Evolutionary conservation across 2,329 filamentous ascomycete genomes (phyloP).

Genomic region (Diaporthe ampelina): DNA sequence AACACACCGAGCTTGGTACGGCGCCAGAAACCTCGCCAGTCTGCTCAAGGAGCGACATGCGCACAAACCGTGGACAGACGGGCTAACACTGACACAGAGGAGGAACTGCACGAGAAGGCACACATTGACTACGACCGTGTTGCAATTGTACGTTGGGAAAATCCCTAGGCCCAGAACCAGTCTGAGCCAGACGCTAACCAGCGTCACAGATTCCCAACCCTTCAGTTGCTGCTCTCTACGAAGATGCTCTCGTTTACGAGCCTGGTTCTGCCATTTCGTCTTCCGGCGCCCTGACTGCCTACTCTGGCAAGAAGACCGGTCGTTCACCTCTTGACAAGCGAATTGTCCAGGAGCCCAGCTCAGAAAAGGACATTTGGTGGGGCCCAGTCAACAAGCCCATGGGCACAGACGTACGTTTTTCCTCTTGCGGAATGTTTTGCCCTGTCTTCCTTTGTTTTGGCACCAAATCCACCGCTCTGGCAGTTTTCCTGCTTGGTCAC

Average conservation of each 20-base stretch:
- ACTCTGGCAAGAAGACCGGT: slow-evolving; percentile 98
- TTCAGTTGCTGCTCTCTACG: slow-evolving; percentile 94
- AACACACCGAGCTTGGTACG: slow-evolving; percentile 91
- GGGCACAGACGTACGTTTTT: slow-evolving; percentile 86
- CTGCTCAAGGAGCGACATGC: neutral
- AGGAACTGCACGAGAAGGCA: slow-evolving; percentile 96
- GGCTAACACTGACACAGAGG: slow-evolving; percentile 64
- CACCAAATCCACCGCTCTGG: neutral
- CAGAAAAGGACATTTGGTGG: slow-evolving; percentile 97
- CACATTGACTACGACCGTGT: slow-evolving; percentile 99
- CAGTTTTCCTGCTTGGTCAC: slow-evolving; percentile 10
- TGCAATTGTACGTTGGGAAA: slow-evolving; percentile 81
- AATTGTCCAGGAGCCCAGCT: slow-evolving; percentile 91
- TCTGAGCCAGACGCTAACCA: slow-evolving; percentile 44
- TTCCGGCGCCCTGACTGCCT: slow-evolving; percentile 93
- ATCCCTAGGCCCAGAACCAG: neutral
- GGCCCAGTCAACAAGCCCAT: slow-evolving; percentile 99
- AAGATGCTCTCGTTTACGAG: slow-evolving; percentile 97
- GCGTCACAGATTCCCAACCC: slow-evolving; percentile 81
- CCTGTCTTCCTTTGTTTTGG: slow-evolving; percentile 17
- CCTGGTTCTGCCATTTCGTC: slow-evolving; percentile 98
- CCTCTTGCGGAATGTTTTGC: slow-evolving; percentile 30
- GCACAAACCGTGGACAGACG: neutral
- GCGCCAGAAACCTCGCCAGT: slow-evolving; percentile 18
- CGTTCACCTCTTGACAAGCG: slow-evolving; percentile 98